Evolutionary conservation across 2,329 filamentous ascomycete species (phyloP).

Genomic region (Botrytis aclada): DNA sequence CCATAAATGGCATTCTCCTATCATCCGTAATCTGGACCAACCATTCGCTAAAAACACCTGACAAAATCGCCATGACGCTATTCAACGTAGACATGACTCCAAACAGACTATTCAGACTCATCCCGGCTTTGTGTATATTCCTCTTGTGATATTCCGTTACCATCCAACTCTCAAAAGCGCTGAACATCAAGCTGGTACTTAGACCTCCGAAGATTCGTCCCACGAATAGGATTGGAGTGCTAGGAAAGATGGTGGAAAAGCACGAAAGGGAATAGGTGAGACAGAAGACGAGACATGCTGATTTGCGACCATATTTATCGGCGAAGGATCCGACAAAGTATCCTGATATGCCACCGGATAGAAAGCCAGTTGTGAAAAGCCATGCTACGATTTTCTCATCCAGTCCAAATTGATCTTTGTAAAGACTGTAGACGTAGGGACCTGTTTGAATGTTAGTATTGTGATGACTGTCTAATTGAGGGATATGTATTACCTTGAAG

Average conservation of each 20-base stretch:
- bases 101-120: slow-evolving; percentile 50
- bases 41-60: slow-evolving; percentile 51
- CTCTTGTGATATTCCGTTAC: slow-evolving; percentile 53
- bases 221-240: slow-evolving; percentile 46
- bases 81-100: slow-evolving; percentile 52
- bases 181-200: slow-evolving; percentile 55
- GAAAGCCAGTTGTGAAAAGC: slow-evolving; percentile 37
- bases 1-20: slow-evolving; percentile 53
- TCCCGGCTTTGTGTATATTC: slow-evolving; percentile 43
- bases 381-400: slow-evolving; percentile 34
- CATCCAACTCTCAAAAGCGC: slow-evolving; percentile 61
- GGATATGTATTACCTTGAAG: slow-evolving; percentile 43
- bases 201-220: slow-evolving; percentile 55
- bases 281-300: slow-evolving; percentile 55
- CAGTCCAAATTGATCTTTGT: slow-evolving; percentile 37
- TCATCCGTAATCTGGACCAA: slow-evolving; percentile 48
- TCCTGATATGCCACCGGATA: slow-evolving; percentile 36
- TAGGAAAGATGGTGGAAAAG: slow-evolving; percentile 47
- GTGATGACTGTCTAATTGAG: slow-evolving; percentile 22
- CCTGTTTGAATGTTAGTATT: slow-evolving; percentile 38
- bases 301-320: slow-evolving; percentile 41
- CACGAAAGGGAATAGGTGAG: slow-evolving; percentile 52
- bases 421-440: slow-evolving; percentile 38
- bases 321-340: slow-evolving; percentile 38
- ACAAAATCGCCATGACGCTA: slow-evolving; percentile 53